phyloP scores from a whole-genome alignment of 768 basidiomycete genomes.

The Rhodosporidiobolus sp. region DNA sequence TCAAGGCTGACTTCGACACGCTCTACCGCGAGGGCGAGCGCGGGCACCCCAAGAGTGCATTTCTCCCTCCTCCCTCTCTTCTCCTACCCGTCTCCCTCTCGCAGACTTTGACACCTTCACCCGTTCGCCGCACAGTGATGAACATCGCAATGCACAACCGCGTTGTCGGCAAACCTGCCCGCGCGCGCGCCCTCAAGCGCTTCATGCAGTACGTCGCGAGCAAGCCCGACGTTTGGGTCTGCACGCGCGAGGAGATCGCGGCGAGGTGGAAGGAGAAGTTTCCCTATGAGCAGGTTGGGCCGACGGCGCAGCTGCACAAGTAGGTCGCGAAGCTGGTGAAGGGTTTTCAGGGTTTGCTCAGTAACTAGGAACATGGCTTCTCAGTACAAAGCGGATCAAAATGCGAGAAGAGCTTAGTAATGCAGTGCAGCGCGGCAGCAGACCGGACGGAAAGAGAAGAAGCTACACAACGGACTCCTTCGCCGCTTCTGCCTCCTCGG shows the following conservation, averaged over 20 bases:
- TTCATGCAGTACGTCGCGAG: conserved; percentile 29
- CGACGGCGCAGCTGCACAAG: not conserved
- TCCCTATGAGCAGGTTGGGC: conserved; percentile 29
- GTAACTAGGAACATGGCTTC: too few species aligned
- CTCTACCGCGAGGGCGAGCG: conserved; percentile 18
- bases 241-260: conserved; percentile 26
- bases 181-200: conserved; percentile 19
- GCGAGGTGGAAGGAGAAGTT: conserved; percentile 22
- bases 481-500: not conserved
- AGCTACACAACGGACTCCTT: not conserved
- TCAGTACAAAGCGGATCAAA: too few species aligned
- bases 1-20: conserved; percentile 11
- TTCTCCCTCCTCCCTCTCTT: not conserved
- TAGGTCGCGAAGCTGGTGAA: too few species aligned
- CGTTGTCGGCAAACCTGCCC: conserved; percentile 39
- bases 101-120: too few species aligned
- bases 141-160: conserved; percentile 45
- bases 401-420: too few species aligned
- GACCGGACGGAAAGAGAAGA: too few species aligned
- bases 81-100: not conserved
- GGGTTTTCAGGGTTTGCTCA: too few species aligned
- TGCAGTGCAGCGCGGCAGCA: too few species aligned
- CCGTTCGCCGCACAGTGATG: conserved; percentile 20
- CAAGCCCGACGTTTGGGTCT: conserved; percentile 25
- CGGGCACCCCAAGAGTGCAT: conserved; percentile 17